phyloP scores from a whole-genome alignment of 1,284 basidiomycete genomes.

The Singerocomus inundabilis region DNA sequence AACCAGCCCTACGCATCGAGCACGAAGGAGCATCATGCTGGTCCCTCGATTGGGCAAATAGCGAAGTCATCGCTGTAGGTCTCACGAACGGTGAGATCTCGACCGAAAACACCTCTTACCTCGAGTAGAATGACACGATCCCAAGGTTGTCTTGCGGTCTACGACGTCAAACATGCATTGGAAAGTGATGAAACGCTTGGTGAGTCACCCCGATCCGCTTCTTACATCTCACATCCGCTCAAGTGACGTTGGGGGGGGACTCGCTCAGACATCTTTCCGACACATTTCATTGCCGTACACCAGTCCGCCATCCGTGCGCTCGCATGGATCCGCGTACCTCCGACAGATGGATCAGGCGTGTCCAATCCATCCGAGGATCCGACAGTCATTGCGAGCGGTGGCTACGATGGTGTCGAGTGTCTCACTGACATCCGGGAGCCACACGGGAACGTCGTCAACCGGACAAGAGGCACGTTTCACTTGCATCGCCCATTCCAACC shows the following conservation, averaged over 20 bases:
- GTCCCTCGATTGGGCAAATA: slow-evolving; percentile 85
- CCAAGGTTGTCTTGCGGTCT: slow-evolving; percentile 73
- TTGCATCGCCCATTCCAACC: background rate
- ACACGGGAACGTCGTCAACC: slow-evolving; percentile 61
- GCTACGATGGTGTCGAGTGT: slow-evolving; percentile 74
- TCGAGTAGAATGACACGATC: background rate
- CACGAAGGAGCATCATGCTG: slow-evolving; percentile 71
- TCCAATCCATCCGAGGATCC: slow-evolving; percentile 55
- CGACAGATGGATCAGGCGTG: slow-evolving; percentile 46
- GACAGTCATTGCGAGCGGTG: slow-evolving; percentile 68
- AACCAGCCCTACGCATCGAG: slow-evolving; percentile 68
- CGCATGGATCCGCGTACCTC: slow-evolving; percentile 69
- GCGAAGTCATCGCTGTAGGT: slow-evolving; percentile 74
- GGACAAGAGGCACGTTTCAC: slow-evolving; percentile 60
- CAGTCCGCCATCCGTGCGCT: slow-evolving; percentile 77
- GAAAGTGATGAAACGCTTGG: slow-evolving; percentile 25
- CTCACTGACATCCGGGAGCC: slow-evolving; percentile 74
- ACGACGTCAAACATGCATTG: slow-evolving; percentile 61
- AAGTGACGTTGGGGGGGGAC: background rate
- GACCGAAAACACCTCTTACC: background rate
- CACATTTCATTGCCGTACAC: slow-evolving; percentile 69
- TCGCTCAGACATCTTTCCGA: slow-evolving; percentile 51
- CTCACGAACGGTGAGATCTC: slow-evolving; percentile 70
- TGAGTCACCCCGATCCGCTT: slow-evolving; percentile 19
- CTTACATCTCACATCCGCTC: too few species aligned